Conservation (phyloP, 2,329 filamentous ascomycete species). For the Penicillium oxalicum region DNA sequence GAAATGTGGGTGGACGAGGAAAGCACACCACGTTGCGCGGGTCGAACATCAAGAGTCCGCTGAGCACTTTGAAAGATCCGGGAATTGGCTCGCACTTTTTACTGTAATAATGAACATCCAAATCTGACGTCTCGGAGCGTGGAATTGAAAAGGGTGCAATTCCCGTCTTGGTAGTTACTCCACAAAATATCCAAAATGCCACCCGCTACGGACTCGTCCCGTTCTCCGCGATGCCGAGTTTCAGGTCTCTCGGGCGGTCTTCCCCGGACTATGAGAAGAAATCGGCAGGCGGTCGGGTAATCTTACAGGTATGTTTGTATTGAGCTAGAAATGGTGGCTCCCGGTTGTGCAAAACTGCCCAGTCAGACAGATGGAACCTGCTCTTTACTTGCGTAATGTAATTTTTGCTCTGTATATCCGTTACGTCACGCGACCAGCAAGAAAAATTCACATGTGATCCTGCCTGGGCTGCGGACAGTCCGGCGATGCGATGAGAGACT, state of each 20-base stretch:
- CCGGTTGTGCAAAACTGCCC: not conserved
- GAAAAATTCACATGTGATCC: constrained; percentile 35
- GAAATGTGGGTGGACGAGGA: too few species aligned
- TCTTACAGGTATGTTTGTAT: not conserved
- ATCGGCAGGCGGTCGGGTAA: not conserved
- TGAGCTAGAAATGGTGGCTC: not conserved
- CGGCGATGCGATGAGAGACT: constrained; percentile 11
- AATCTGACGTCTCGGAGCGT: too few species aligned
- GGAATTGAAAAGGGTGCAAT: too few species aligned
- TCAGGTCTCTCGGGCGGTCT: not conserved
- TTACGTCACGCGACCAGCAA: constrained; percentile 32
- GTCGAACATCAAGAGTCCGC: too few species aligned
- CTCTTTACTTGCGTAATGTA: not conserved
- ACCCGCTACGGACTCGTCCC: not conserved
- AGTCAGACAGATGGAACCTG: not conserved
- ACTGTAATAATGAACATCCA: too few species aligned
- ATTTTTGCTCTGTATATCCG: constrained; percentile 23
- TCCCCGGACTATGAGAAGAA: not conserved
- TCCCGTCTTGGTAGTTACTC: not conserved
- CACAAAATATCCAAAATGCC: not conserved
- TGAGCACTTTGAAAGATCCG: too few species aligned
- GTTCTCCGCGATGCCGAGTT: not conserved
- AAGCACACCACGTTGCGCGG: too few species aligned
- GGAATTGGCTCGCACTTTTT: too few species aligned
- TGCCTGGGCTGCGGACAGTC: not conserved